Percentiles rank a stretch among this genome's conserved stretches.
phyloP scores from a whole-genome alignment of 1,139 yeast genomes.

The Suhomyces wounanorum region DNA sequence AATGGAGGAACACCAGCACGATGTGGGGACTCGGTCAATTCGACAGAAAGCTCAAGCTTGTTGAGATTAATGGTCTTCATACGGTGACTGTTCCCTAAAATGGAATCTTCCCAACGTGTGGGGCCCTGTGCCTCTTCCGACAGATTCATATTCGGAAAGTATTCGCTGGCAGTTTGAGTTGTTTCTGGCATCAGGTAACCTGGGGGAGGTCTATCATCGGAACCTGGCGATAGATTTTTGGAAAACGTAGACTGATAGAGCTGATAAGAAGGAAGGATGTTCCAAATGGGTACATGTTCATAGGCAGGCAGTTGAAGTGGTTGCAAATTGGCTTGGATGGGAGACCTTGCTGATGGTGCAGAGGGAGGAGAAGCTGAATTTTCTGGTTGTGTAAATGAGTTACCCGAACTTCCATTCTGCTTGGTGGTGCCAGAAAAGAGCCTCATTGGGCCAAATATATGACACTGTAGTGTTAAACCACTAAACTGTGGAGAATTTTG shows the following conservation, averaged over 20 bases:
- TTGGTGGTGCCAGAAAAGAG: neutral
- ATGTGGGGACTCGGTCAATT: slow-evolving; percentile 21
- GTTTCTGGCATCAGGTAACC: slow-evolving; percentile 31
- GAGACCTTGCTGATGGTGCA: neutral
- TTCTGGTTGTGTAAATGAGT: neutral
- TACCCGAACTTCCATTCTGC: neutral
- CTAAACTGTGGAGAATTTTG: neutral
- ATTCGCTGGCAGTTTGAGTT: slow-evolving; percentile 23
- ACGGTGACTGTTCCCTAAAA: slow-evolving; percentile 28
- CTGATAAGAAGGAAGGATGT: slow-evolving; percentile 46
- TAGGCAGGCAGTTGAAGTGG: slow-evolving; percentile 9
- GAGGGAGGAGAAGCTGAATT: neutral
- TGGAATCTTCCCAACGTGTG: slow-evolving; percentile 29
- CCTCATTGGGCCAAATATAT: neutral
- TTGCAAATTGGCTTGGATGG: neutral
- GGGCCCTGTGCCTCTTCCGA: neutral
- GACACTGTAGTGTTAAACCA: neutral
- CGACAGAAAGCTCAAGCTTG: slow-evolving; percentile 20
- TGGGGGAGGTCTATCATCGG: slow-evolving; percentile 42
- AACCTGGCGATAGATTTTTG: slow-evolving; percentile 36
- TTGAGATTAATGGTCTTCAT: slow-evolving; percentile 23
- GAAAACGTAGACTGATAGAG: slow-evolving; percentile 44
- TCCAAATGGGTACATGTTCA: slow-evolving; percentile 34
- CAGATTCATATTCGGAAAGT: slow-evolving; percentile 13
- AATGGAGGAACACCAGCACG: slow-evolving; percentile 23